A percentile compares a stretch with the other conserved stretches of the same genome.
Conservation (phyloP, 257 asterid genomes). For the Echites panduratus region DNA sequence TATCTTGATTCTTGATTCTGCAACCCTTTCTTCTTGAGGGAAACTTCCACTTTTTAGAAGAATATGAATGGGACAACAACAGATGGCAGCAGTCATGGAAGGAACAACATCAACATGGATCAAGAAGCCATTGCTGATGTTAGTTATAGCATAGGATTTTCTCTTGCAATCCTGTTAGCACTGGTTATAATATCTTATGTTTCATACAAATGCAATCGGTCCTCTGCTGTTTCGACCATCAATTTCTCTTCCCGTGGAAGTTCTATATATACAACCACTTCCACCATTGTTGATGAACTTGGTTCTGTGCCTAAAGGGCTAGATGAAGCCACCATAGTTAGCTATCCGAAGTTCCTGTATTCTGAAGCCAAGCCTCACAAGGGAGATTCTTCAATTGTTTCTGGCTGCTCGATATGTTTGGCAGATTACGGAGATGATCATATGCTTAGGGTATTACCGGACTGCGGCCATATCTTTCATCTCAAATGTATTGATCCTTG, state of each 20-base stretch:
- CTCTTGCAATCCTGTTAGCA: not conserved
- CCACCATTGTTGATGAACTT: not conserved
- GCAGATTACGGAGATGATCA: constrained; percentile 47
- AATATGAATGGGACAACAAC: constrained; percentile 11
- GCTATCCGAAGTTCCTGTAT: constrained; percentile 38
- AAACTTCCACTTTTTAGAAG: not conserved
- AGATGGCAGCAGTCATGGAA: not conserved
- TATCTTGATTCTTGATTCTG: not conserved
- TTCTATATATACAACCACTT: not conserved
- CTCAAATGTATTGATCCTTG: constrained; percentile 51
- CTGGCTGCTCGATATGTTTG: constrained; percentile 54
- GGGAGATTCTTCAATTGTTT: constrained; percentile 10
- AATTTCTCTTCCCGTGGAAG: not conserved
- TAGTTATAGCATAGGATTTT: constrained; percentile 6
- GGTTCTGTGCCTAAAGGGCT: constrained; percentile 18
- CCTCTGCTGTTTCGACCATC: not conserved
- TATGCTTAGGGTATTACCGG: constrained; percentile 45
- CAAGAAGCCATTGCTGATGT: not conserved
- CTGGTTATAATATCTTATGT: not conserved
- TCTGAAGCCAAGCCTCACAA: constrained; percentile 26
- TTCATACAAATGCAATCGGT: constrained; percentile 6
- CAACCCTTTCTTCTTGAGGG: not conserved
- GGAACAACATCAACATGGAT: too few relatives aligned
- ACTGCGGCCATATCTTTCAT: constrained; percentile 56
- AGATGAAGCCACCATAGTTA: constrained; percentile 29